Conservation (phyloP, 345 rosid genomes). For the Raphanus sativus region DNA sequence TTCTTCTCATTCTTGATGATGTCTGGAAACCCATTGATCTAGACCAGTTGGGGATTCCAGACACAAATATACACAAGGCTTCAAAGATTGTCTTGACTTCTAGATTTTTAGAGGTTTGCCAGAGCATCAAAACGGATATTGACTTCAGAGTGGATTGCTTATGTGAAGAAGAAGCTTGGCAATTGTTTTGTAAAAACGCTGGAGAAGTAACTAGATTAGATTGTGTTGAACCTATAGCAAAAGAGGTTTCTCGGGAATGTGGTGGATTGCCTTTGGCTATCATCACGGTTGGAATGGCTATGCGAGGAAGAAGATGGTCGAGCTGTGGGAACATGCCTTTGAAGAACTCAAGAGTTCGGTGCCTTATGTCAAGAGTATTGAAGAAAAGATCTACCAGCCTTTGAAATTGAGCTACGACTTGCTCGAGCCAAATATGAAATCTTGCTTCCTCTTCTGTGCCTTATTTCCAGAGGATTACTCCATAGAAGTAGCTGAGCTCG, state of each 20-base stretch:
- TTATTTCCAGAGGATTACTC: constrained; percentile 52
- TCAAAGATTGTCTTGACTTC: constrained; percentile 34
- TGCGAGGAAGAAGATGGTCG: constrained; percentile 38
- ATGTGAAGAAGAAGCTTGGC: constrained; percentile 31
- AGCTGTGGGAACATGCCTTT: constrained; percentile 47
- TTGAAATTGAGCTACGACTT: constrained; percentile 46
- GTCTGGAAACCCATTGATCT: constrained; percentile 40
- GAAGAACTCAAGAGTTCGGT: constrained; percentile 39
- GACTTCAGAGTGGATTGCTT: constrained; percentile 37
- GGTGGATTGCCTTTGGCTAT: constrained; percentile 57
- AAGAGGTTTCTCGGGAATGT: constrained; percentile 40
- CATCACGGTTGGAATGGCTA: constrained; percentile 44
- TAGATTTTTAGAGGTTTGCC: constrained; percentile 37
- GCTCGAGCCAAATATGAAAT: constrained; percentile 27
- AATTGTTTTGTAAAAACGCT: constrained; percentile 39
- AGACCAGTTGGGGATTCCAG: constrained; percentile 36
- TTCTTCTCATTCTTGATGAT: constrained; percentile 43
- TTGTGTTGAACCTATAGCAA: constrained; percentile 35
- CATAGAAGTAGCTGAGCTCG: constrained; percentile 41
- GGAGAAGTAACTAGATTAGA: constrained; percentile 35
- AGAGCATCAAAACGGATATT: constrained; percentile 28
- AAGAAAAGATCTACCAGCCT: constrained; percentile 42
- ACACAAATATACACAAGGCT: background rate
- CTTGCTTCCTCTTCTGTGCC: constrained; percentile 52
- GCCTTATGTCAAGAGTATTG: constrained; percentile 38